Evolutionary conservation across 1,284 basidiomycete species (phyloP), one percentile per base, ranked within the genome.

Genomic region (Cryptococcus deneoformans): DNA sequence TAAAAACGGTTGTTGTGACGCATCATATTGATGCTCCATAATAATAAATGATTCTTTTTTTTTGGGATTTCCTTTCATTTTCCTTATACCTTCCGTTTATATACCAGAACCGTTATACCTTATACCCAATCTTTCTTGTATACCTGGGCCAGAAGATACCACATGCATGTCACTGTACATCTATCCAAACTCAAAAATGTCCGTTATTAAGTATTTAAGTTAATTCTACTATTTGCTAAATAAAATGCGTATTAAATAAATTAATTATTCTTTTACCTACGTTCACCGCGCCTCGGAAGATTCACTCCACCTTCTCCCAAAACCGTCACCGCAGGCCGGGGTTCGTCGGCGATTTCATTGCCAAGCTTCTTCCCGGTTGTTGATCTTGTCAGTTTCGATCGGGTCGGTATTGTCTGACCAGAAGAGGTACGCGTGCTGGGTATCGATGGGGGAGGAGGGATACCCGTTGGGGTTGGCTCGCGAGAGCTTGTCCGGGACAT

Each of bases 291-390:
- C 43, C 64, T 53, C 14, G 66, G 66, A 5, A 68, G 56, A 38
- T 68, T 68, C 6, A 59, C 54, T 5, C 66, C 64, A 7, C 60
- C 63, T 38, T 68, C 66, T 4, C 62, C 62, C 5, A 68, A 50
- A 14, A 63, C 59, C 38, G 43, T 54, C 51, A 68, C 46, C 12
- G 46, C 48, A 29, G 61, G 35, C 37, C 63, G 52, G 11, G 52
- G 46, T 35, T 57, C 55, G n/a, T 65, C 61, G 12, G 44, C 43
- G 3, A 52, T 47, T 14, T 16, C 52, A 10, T 49, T 36, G 24
- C 34, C 48, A 51, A 53, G 24, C 44, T 60, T 63, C 48, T 58
- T 63, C n/a, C 54, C 49, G 11, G 53, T 37, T 40, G 51, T 40
- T 50, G 40, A 46, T 45, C 50, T 47, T 35, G 53, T 42, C 37